These are phyloP conservation scores for Diatrype stigma DNA, from an alignment of 2,329 filamentous ascomycete genomes.

Conservation along the genomic window DNA sequence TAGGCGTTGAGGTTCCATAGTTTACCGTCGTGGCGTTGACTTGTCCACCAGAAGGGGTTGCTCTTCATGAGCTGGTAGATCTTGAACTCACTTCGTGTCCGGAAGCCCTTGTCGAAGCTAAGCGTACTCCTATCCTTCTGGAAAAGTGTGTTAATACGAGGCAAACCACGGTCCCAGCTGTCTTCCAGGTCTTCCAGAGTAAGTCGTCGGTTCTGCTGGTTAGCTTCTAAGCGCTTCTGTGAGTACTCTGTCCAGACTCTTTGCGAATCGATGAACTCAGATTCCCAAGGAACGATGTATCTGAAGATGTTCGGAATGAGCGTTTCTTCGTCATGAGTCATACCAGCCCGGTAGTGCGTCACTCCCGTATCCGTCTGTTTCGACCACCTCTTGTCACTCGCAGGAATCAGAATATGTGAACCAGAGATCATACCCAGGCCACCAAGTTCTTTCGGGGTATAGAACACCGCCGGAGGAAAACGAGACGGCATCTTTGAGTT, in stretches of 20 bases:
- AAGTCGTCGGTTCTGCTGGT: conserved; percentile 91
- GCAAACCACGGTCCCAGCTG: conserved; percentile 95
- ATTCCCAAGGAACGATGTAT: conserved; percentile 98
- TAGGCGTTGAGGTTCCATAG: conserved; percentile 97
- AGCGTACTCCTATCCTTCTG: conserved; percentile 96
- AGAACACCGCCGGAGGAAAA: conserved; percentile 97
- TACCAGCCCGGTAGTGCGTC: conserved; percentile 93
- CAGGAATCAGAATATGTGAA: conserved; percentile 94
- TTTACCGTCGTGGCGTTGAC: conserved; percentile 93
- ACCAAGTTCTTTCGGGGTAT: conserved; percentile 95
- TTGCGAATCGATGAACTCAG: conserved; percentile 98
- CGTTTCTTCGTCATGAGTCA: conserved; percentile 97
- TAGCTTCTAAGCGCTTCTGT: conserved; percentile 93
- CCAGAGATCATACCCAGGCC: conserved; percentile 98
- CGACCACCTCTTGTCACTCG: conserved; percentile 96
- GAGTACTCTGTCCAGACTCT: conserved; percentile 99
- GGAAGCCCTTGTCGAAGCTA: conserved; percentile 98
- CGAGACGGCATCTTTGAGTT: conserved; percentile 99
- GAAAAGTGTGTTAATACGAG: conserved; percentile 97
- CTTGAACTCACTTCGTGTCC: conserved; percentile 93
- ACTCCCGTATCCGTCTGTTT: conserved; percentile 97
- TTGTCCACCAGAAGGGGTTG: conserved; percentile 99
- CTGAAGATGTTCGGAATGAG: conserved; percentile 98
- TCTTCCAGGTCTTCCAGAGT: conserved; percentile 96
- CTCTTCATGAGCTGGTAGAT: conserved; percentile 98